Evolutionary conservation across 164 flowering plant species (phyloP).

Genomic region (Houttuynia cordata): DNA sequence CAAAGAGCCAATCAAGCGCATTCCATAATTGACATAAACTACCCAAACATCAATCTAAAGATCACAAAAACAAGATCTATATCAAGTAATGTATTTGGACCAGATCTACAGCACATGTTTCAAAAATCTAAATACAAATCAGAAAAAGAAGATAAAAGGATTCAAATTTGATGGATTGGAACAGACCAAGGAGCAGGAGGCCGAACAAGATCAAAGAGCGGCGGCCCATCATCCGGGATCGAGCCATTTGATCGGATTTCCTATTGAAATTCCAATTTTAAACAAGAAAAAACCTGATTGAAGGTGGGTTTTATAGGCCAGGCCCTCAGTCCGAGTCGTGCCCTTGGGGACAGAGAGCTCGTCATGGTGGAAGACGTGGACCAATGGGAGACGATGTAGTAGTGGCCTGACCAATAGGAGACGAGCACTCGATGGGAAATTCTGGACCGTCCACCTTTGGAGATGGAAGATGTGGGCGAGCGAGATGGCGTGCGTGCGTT

Average conservation of each 20-base stretch:
- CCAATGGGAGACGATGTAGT: neutral
- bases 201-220: slow-evolving; percentile 27
- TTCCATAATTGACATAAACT: no score
- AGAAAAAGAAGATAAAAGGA: no score
- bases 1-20: no score
- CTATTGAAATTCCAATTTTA: neutral
- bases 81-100: no score
- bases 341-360: neutral
- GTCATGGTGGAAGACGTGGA: slow-evolving; percentile 7
- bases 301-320: neutral
- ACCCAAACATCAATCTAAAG: no score
- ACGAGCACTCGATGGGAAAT: neutral
- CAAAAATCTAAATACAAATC: no score
- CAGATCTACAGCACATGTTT: no score
- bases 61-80: no score
- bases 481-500: no score
- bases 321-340: neutral
- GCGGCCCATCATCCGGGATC: slow-evolving; percentile 18
- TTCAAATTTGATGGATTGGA: no score
- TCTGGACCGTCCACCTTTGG: neutral
- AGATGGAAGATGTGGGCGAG: no score
- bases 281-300: neutral
- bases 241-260: neutral
- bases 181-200: slow-evolving; percentile 33
- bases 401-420: neutral